A percentile compares a stretch with the other conserved stretches of the same genome.
These are phyloP conservation scores for Epichloe gansuensis DNA, from an alignment of 2,329 filamentous ascomycete genomes.

Conservation along the genomic window DNA sequence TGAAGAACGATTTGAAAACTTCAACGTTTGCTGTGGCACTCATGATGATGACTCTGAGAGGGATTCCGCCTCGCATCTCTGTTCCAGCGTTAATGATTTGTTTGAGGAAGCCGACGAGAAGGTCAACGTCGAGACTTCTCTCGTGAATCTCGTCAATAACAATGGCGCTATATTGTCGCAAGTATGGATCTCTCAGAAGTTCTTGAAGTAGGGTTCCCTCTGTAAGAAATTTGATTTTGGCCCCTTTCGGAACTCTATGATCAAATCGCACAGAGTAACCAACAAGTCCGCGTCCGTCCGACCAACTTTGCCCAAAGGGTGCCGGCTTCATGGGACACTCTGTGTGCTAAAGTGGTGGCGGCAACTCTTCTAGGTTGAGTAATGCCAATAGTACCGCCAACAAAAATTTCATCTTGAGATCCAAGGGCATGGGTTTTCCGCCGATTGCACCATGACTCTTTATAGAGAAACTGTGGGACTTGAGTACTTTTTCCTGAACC, in stretches of 20 bases:
- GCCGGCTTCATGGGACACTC: conserved; percentile 68
- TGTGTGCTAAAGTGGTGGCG: conserved; percentile 77
- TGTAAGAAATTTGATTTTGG: conserved; percentile 84
- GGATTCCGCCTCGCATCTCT: conserved; percentile 54
- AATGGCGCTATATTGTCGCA: conserved; percentile 78
- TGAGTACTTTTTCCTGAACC: conserved; percentile 97
- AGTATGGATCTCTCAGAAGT: conserved; percentile 69
- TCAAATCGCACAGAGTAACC: conserved; percentile 96
- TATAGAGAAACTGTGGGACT: conserved; percentile 76
- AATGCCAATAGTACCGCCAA: conserved; percentile 78
- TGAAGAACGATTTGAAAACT: conserved; percentile 65
- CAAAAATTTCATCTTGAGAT: conserved; percentile 31
- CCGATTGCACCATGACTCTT: conserved; percentile 65
- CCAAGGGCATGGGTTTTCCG: conserved; percentile 37
- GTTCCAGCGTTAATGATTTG: conserved; percentile 55
- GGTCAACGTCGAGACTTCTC: conserved; percentile 84
- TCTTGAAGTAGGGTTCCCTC: conserved; percentile 96
- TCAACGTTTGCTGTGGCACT: conserved; percentile 90
- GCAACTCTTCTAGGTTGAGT: conserved; percentile 91
- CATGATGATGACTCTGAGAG: conserved; percentile 88
- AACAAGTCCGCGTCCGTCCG: conserved; percentile 45
- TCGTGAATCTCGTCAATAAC: conserved; percentile 97
- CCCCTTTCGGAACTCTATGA: conserved; percentile 67
- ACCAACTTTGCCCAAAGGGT: conserved; percentile 32
- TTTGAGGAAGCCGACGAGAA: conserved; percentile 79